Evolutionary conservation across 2,329 filamentous ascomycete species (phyloP), one percentile per base, ranked within the genome.

Genomic region (Alternaria gansuensis): DNA sequence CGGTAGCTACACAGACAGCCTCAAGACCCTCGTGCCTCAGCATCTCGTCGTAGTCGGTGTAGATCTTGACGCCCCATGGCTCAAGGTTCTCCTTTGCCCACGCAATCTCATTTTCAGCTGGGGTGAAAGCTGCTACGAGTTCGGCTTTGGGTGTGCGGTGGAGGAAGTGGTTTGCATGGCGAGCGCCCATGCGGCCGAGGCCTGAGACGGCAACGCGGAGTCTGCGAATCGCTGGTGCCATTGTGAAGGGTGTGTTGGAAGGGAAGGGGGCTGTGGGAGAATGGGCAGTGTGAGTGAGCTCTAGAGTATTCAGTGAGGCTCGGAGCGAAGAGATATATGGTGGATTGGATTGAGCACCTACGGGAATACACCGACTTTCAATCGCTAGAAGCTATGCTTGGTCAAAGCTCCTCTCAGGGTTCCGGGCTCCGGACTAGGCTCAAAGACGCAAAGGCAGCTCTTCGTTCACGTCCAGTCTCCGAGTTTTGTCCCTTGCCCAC

Each of bases 31-130:
- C 77, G 59, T 86, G 83, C 72, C 81, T 79, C 51, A 87, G 78
- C 84, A 87, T 84, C 58, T 84, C 80, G 46, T 85, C 83, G 66
- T 82, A 87, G 71, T 84, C 76, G 54, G 75, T 77, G 75, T 86
- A 87, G 23, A 85, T 65, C 51, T 75, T 82, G 45, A 84, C 82
- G 10, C 83, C 84, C 65, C 75, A 82, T 4, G 82, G 83, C 51
- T 79, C 81, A 9, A 87, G 80, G 62, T 83, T 76, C 51, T 75
- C 67, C 61, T 79, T 78, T 4, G 82, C 84, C 84, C 84, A 86
- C 64, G 55, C 77, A 7, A 75, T 58, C 56, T 82, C 79, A 39
- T 75, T 76, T 9, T 74, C 69, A 37, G 79, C 77, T 3, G 80
- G 80, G 40, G 80, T 79, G 67, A 79, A 82, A 4, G 79, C 81